Conservation (phyloP, 1,284 basidiomycete species). For the Ustilago trichophora region DNA sequence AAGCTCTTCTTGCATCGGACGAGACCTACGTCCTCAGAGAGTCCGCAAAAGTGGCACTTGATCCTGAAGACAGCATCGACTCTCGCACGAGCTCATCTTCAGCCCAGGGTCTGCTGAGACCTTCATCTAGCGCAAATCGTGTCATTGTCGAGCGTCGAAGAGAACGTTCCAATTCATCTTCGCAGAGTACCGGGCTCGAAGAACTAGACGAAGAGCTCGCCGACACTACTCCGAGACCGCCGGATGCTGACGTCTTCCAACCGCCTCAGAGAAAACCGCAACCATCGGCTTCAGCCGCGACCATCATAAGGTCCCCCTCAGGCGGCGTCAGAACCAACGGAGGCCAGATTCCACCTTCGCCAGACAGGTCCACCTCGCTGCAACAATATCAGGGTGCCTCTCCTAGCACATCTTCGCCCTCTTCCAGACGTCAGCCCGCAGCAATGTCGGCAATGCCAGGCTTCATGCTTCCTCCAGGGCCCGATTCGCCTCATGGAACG, state of each 20-base stretch:
- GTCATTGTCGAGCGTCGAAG: constrained; percentile 36
- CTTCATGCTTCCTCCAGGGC: constrained; percentile 6
- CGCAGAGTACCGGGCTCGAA: constrained; percentile 7
- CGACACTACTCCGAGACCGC: constrained; percentile 23
- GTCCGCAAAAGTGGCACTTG: constrained; percentile 21
- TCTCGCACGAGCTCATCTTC: not conserved
- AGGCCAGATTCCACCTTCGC: constrained; percentile 20
- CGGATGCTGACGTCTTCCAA: constrained; percentile 7
- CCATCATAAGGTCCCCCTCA: not conserved
- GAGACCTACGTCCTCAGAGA: constrained; percentile 50
- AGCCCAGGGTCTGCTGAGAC: not conserved
- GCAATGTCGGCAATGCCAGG: constrained; percentile 18
- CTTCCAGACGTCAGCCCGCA: constrained; percentile 1
- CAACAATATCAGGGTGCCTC: constrained; percentile 8
- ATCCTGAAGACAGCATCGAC: constrained; percentile 13
- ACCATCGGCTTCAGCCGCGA: constrained; percentile 1
- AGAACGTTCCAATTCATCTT: constrained; percentile 11
- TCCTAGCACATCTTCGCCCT: constrained; percentile 2
- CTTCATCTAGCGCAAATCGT: constrained; percentile 11
- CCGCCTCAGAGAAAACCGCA: constrained; percentile 8
- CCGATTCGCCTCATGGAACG: not conserved
- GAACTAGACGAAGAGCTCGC: constrained; percentile 13
- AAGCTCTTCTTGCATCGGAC: constrained; percentile 47
- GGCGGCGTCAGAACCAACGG: not conserved
- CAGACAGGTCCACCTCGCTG: constrained; percentile 38